A percentile compares a stretch with the other conserved stretches of the same genome.
Conservation (phyloP, 192 early-diverging fungal species). For the Backusella australiensis region DNA sequence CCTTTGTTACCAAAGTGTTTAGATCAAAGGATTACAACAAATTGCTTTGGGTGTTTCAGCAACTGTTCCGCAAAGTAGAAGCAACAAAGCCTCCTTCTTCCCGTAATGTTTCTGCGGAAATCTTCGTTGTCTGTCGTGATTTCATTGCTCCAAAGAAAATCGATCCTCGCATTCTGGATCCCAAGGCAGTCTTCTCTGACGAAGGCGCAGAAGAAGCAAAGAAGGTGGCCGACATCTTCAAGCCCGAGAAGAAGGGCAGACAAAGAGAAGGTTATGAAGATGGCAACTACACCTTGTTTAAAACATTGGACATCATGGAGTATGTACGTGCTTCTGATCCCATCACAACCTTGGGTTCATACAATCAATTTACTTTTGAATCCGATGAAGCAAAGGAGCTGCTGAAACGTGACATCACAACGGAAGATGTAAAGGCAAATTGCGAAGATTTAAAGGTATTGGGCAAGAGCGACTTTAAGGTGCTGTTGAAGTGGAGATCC, state of each 20-base stretch:
- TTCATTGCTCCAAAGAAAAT: slow-evolving; percentile 94
- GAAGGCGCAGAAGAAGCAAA: slow-evolving; percentile 59
- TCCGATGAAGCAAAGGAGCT: slow-evolving; percentile 64
- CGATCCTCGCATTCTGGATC: slow-evolving; percentile 90
- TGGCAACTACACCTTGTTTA: slow-evolving; percentile 89
- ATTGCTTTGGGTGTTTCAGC: slow-evolving; percentile 97
- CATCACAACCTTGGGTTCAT: slow-evolving; percentile 70
- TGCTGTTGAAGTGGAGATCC: slow-evolving; percentile 86
- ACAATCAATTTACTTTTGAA: slow-evolving; percentile 75
- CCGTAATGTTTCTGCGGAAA: slow-evolving; percentile 98
- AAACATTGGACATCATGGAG: slow-evolving; percentile 68
- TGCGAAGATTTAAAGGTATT: slow-evolving; percentile 90
- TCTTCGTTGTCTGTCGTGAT: slow-evolving; percentile 96
- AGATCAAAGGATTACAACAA: slow-evolving; percentile 99
- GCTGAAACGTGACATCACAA: slow-evolving; percentile 63
- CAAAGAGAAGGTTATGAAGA: slow-evolving; percentile 97
- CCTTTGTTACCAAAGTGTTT: slow-evolving; percentile 98
- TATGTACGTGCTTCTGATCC: slow-evolving; percentile 82
- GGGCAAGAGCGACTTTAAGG: slow-evolving; percentile 92
- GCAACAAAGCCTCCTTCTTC: slow-evolving; percentile 98
- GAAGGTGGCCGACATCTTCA: slow-evolving; percentile 74
- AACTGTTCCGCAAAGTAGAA: slow-evolving; percentile 94
- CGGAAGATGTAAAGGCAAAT: slow-evolving; percentile 74
- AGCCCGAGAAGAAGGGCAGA: slow-evolving; percentile 89
- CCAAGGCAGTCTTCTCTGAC: slow-evolving; percentile 93